Percentiles rank a stretch among this genome's conserved stretches.
Conservation (phyloP, 108 stramenopile genomes). For the Chaetoceros tenuissimus region DNA sequence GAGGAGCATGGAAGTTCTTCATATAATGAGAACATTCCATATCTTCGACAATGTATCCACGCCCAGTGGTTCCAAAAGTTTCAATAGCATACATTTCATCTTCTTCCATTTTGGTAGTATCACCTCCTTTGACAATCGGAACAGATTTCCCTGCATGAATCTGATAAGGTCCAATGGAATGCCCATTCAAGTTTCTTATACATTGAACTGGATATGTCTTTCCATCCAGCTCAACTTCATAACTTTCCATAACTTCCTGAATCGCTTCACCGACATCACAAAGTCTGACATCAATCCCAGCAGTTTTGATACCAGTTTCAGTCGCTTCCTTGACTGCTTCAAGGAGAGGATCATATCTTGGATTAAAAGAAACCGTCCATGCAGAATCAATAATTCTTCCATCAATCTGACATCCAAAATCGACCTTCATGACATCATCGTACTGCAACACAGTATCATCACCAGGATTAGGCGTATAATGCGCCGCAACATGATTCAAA, state of each 20-base stretch:
- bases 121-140: constrained; percentile 92
- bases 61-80: constrained; percentile 95
- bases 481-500: constrained; percentile 97
- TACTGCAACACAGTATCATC: constrained; percentile 88
- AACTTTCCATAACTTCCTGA: constrained; percentile 98
- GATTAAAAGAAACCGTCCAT: constrained; percentile 96
- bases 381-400: constrained; percentile 99
- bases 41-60: constrained; percentile 95
- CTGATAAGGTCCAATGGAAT: constrained; percentile 95
- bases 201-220: constrained; percentile 87
- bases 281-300: constrained; percentile 94
- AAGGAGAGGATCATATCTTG: constrained; percentile 82
- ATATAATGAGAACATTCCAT: constrained; percentile 99
- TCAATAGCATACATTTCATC: constrained; percentile 98
- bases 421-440: constrained; percentile 96
- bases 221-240: constrained; percentile 94
- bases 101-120: constrained; percentile 96
- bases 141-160: constrained; percentile 97
- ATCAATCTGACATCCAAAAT: constrained; percentile 98
- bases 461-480: constrained; percentile 96
- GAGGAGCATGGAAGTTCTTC: constrained; percentile 94
- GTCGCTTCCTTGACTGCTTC: constrained; percentile 94
- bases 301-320: constrained; percentile 82
- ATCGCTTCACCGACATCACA: constrained; percentile 95
- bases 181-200: constrained; percentile 96